phyloP scores from a whole-genome alignment of 305 asterid genomes.

The Rubia peregrina region DNA sequence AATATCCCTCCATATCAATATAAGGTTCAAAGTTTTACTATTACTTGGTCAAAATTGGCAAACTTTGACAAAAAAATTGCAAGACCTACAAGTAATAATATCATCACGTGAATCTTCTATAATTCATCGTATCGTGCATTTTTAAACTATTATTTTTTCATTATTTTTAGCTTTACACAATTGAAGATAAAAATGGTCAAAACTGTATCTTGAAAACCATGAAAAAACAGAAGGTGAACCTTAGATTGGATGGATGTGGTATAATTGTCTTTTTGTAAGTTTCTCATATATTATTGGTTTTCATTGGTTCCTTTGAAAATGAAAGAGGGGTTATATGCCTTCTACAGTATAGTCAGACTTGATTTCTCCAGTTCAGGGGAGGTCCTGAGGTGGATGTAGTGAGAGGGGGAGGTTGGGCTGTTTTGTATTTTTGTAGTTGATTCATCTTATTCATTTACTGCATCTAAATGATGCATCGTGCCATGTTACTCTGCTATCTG shows the following conservation, averaged over 20 bases:
- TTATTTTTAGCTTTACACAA: neutral
- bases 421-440: neutral
- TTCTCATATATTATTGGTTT: neutral
- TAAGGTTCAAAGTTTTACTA: neutral
- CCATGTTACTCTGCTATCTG: neutral
- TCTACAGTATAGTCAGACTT: neutral
- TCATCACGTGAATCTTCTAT: neutral
- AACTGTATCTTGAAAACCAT: neutral
- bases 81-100: neutral
- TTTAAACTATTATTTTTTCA: no score
- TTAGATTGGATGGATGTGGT: neutral
- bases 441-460: neutral
- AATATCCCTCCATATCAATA: neutral
- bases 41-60: neutral
- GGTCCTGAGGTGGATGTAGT: neutral
- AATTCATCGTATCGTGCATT: neutral
- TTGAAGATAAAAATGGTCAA: neutral
- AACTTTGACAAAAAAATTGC: neutral
- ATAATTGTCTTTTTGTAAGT: neutral
- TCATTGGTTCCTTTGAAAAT: neutral
- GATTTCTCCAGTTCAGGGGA: neutral
- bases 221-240: neutral
- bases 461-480: neutral
- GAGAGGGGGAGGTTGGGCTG: neutral
- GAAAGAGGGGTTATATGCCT: neutral